Evolutionary conservation across 371 early-diverging fungal genomes (phyloP).

Genomic region (Lichtheimia hyalospora): DNA sequence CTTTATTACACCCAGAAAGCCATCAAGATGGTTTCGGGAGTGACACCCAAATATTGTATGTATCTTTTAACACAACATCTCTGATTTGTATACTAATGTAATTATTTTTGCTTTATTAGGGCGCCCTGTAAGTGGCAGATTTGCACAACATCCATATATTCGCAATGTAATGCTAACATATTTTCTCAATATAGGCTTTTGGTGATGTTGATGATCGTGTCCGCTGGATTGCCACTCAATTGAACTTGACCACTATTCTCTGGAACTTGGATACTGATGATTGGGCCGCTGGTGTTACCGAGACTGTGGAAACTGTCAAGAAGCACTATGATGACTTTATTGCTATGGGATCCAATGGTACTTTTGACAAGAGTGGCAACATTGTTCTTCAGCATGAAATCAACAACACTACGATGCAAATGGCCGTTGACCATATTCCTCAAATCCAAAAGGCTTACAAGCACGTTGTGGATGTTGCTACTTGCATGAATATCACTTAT

Average conservation of each 20-base stretch:
- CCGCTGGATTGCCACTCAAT: conserved; percentile 57
- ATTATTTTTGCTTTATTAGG: too few species aligned
- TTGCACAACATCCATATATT: not conserved
- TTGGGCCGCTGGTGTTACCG: conserved; percentile 51
- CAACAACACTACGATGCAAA: conserved; percentile 49
- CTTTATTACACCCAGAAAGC: conserved; percentile 69
- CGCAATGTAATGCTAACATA: conserved; percentile 5
- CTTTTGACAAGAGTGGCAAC: conserved; percentile 37
- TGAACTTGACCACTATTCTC: conserved; percentile 50
- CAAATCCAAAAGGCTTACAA: conserved; percentile 44
- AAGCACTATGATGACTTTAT: conserved; percentile 42
- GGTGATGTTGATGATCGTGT: conserved; percentile 72
- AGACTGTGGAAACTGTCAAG: conserved; percentile 31
- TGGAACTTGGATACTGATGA: conserved; percentile 59
- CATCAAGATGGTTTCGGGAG: conserved; percentile 57
- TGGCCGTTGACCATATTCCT: conserved; percentile 47
- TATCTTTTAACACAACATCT: too few species aligned
- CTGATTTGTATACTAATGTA: too few species aligned
- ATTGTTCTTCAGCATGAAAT: conserved; percentile 41
- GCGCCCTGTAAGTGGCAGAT: conserved; percentile 41
- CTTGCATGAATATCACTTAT: conserved; percentile 54
- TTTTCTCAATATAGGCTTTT: conserved; percentile 27
- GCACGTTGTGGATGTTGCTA: conserved; percentile 51
- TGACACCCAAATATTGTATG: too few species aligned
- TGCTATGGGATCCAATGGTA: conserved; percentile 47